A percentile compares a stretch with the other conserved stretches of the same genome.
Evolutionary conservation across 345 rosid species (phyloP).

Genomic region (Populus ilicifolia): DNA sequence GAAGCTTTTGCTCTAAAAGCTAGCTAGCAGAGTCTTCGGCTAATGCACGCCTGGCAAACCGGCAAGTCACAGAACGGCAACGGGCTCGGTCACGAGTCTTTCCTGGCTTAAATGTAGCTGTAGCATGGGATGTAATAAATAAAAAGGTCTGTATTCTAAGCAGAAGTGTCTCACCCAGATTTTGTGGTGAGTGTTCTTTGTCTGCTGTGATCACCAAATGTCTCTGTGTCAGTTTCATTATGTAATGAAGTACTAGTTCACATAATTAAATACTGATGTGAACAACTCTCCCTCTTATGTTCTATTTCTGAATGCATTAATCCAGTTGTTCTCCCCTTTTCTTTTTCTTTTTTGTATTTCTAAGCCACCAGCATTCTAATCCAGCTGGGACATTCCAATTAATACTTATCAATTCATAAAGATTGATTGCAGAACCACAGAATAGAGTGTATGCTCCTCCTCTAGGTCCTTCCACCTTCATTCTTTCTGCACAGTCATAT

Average conservation of each 20-base stretch:
- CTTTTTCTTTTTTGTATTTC: not conserved
- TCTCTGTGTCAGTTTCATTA: not conserved
- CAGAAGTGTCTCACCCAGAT: not conserved
- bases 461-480: not conserved
- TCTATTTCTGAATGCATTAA: not conserved
- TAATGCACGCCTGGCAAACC: constrained; percentile 39
- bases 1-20: not conserved
- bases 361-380: not conserved
- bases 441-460: not conserved
- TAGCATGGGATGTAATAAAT: constrained; percentile 16
- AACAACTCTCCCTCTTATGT: not conserved
- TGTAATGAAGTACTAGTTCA: not conserved
- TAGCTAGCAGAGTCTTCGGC: constrained; percentile 20
- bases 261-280: not conserved
- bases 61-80: constrained; percentile 79
- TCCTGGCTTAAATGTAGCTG: constrained; percentile 25
- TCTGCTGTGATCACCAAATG: not conserved
- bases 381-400: not conserved
- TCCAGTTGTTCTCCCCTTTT: not conserved
- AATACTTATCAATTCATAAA: not conserved
- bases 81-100: constrained; percentile 35
- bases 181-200: not conserved
- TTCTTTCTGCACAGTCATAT: not conserved
- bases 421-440: not conserved
- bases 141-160: constrained; percentile 4